Base-by-base conservation (phyloP, 129 eudicot species). In the Heracleum sosnowskyi region DNA sequence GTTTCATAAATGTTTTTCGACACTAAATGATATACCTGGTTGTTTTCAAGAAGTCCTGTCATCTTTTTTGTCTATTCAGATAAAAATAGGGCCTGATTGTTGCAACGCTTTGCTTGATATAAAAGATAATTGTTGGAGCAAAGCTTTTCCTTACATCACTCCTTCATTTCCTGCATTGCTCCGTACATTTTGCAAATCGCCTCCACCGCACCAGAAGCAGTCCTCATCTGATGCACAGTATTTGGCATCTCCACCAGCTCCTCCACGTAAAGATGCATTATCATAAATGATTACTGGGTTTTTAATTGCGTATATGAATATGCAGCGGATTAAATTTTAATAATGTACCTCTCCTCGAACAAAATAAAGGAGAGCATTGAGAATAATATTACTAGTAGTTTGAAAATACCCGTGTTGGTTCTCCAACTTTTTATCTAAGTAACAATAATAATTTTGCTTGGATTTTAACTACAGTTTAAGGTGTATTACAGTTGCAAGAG, bases 51-150 rank as follows among this genome's bases (percentile, higher is more conserved):
- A 69, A n/a, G 8, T 69, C 2, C 13, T 69, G 11, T 33, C 74
- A 6, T 69, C 74, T 34, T 69, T 69, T 6, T 36, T 69, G 5
- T 18, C 42, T 8, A 7, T 69, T 9, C 74, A 12, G 24, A 69
- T 20, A 69, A 20, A 20, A 2, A 18, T 69, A 18, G 74, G 74
- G 44, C 46, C 74, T 3, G 10, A 36, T 8, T 69, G 74, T 69
- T 69, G 74, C 74, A 69, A 69, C 16, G 74, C 74, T 17, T 69
- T 69, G 44, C 74, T 69, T 69, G 1, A 20, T 20, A 8, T 69
- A 5, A 26, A 69, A 33, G 45, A 69, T 69, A 34, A 69, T 18
- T 69, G 74, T 69, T 69, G 74, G 74, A 69, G 45, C 3, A 1
- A 36, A 36, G 28, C 40, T 69, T 69, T 69, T 69, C 74, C 74